Evolutionary conservation across 2,329 filamentous ascomycete genomes (phyloP).

Genomic region (Nothophoma quercina): DNA sequence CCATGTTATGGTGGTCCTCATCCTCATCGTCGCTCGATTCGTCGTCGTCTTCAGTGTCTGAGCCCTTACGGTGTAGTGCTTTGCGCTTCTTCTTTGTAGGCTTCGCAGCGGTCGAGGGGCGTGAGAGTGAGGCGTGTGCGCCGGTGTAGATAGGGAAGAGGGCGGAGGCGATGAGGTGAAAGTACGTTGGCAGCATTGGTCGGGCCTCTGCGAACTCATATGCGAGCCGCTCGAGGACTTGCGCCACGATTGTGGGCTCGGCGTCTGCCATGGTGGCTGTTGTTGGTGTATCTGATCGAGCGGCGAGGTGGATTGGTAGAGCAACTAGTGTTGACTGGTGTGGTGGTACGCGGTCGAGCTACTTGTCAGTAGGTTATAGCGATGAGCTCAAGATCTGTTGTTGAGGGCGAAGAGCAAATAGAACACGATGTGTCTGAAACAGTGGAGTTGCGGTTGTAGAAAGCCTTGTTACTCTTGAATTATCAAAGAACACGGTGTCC

Average conservation of each 20-base stretch:
- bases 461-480: background rate
- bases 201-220: slow-evolving; percentile 54
- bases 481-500: slow-evolving; percentile 15
- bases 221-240: slow-evolving; percentile 43
- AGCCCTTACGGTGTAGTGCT: slow-evolving; percentile 31
- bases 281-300: no score
- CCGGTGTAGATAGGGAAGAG: slow-evolving; percentile 85
- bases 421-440: background rate
- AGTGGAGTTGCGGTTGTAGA: background rate
- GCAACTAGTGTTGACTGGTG: background rate
- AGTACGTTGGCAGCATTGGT: slow-evolving; percentile 61
- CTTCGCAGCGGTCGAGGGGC: slow-evolving; percentile 79
- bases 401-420: background rate
- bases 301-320: background rate
- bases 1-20: slow-evolving; percentile 65
- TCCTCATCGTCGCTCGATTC: slow-evolving; percentile 51
- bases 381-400: no score
- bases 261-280: slow-evolving; percentile 40
- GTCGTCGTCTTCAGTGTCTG: slow-evolving; percentile 32
- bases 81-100: slow-evolving; percentile 60
- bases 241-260: slow-evolving; percentile 40
- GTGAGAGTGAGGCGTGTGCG: slow-evolving; percentile 82
- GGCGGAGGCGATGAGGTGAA: slow-evolving; percentile 72
- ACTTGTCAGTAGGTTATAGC: background rate
- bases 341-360: no score